Conservation (phyloP, 2,329 filamentous ascomycete species). For the Grosmannia huntii region DNA sequence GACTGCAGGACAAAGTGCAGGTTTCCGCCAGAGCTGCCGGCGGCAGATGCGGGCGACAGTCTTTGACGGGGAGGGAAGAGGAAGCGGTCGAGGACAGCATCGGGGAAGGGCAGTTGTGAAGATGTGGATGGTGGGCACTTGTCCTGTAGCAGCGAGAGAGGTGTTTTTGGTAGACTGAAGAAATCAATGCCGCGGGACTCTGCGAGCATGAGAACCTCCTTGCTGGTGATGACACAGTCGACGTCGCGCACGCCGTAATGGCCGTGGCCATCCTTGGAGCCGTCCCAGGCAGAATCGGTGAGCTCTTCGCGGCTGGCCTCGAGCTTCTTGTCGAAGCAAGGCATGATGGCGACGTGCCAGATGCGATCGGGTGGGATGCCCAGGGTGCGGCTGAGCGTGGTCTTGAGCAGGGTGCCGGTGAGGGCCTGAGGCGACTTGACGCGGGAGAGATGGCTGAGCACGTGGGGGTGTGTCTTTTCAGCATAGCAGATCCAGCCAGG, state of each 20-base stretch:
- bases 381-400: slow-evolving; percentile 59
- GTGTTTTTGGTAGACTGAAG: slow-evolving; percentile 49
- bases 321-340: slow-evolving; percentile 97
- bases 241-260: slow-evolving; percentile 65
- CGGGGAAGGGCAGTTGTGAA: slow-evolving; percentile 50
- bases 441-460: slow-evolving; percentile 78
- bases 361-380: slow-evolving; percentile 66
- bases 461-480: slow-evolving; percentile 92
- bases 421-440: slow-evolving; percentile 92
- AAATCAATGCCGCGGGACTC: slow-evolving; percentile 69
- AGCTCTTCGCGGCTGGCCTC: slow-evolving; percentile 90
- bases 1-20: slow-evolving; percentile 72
- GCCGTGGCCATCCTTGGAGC: slow-evolving; percentile 28
- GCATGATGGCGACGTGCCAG: slow-evolving; percentile 95
- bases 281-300: slow-evolving; percentile 77
- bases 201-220: slow-evolving; percentile 83
- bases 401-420: slow-evolving; percentile 82
- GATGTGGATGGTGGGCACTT: neutral
- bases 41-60: slow-evolving; percentile 31
- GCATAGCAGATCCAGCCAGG: slow-evolving; percentile 98
- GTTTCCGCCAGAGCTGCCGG: slow-evolving; percentile 80
- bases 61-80: slow-evolving; percentile 47
- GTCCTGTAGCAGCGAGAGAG: slow-evolving; percentile 25
- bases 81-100: slow-evolving; percentile 55
- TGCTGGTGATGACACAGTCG: slow-evolving; percentile 95